Conservation (phyloP, 345 rosid genomes). For the Gossypium bickii region DNA sequence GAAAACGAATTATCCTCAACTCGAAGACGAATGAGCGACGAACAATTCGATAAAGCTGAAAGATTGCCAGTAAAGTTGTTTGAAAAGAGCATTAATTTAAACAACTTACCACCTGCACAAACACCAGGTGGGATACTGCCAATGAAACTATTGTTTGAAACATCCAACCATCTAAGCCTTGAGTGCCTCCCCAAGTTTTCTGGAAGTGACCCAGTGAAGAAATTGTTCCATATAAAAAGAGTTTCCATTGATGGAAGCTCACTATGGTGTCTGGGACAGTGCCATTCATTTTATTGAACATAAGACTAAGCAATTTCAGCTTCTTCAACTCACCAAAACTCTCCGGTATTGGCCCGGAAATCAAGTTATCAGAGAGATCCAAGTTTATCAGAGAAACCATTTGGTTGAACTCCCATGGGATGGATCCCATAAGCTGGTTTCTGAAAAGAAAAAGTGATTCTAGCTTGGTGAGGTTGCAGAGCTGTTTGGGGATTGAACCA, state of each 20-base stretch:
- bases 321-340: conserved; percentile 70
- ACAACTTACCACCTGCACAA: conserved; percentile 64
- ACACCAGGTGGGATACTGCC: conserved; percentile 72
- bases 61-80: conserved; percentile 63
- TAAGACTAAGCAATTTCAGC: conserved; percentile 68
- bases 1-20: conserved; percentile 82
- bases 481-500: conserved; percentile 60
- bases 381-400: conserved; percentile 53
- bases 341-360: conserved; percentile 75
- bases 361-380: conserved; percentile 77
- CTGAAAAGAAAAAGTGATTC: conserved; percentile 76
- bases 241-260: conserved; percentile 78
- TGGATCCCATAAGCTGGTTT: conserved; percentile 56
- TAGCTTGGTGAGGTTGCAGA: conserved; percentile 78
- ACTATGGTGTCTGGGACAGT: conserved; percentile 61
- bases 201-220: conserved; percentile 80
- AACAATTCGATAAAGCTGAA: conserved; percentile 62
- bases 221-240: conserved; percentile 80
- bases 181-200: conserved; percentile 62
- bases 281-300: conserved; percentile 86
- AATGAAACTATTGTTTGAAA: conserved; percentile 69
- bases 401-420: conserved; percentile 68
- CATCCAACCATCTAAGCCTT: conserved; percentile 82
- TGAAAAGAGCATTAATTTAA: conserved; percentile 76
- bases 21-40: conserved; percentile 80